Conservation (phyloP, 495 filamentous ascomycete genomes). For the Talaromyces thailandensis region DNA sequence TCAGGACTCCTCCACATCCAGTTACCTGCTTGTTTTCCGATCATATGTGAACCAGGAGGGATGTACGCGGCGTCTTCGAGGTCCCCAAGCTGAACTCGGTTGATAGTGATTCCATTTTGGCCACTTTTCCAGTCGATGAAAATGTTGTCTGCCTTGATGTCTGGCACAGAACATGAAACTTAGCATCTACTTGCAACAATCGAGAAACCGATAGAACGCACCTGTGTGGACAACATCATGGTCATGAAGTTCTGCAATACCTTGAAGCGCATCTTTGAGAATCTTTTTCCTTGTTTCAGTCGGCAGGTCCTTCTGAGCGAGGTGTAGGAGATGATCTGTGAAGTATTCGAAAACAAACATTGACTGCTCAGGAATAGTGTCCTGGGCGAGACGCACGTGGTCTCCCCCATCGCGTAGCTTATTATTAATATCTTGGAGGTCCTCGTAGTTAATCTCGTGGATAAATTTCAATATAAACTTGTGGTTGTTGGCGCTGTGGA, state of each 20-base stretch:
- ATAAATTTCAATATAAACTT: slow-evolving; percentile 35
- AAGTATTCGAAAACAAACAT: slow-evolving; percentile 42
- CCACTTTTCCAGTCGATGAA: slow-evolving; percentile 15
- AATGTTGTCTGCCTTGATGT: slow-evolving; percentile 26
- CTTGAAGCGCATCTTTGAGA: slow-evolving; percentile 32
- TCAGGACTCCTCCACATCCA: slow-evolving; percentile 35
- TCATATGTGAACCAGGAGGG: slow-evolving; percentile 16
- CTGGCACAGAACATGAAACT: slow-evolving; percentile 7
- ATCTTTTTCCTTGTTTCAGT: slow-evolving; percentile 28
- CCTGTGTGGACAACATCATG: slow-evolving; percentile 40
- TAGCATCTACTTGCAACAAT: slow-evolving; percentile 7
- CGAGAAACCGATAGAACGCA: slow-evolving; percentile 8
- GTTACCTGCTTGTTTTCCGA: slow-evolving; percentile 27
- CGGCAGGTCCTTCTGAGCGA: slow-evolving; percentile 30
- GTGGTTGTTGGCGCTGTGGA: slow-evolving; percentile 23
- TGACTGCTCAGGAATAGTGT: slow-evolving; percentile 34
- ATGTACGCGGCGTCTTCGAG: slow-evolving; percentile 39
- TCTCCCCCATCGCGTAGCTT: slow-evolving; percentile 23
- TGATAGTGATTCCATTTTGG: slow-evolving; percentile 20
- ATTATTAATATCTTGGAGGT: slow-evolving; percentile 28
- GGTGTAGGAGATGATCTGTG: slow-evolving; percentile 31
- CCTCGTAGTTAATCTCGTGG: slow-evolving; percentile 28
- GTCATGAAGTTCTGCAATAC: slow-evolving; percentile 35
- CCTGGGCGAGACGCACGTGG: slow-evolving; percentile 22
- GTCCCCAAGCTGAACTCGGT: slow-evolving; percentile 29